phyloP scores from a whole-genome alignment of 805 yeast species.

The Pichia phayaonensis region DNA sequence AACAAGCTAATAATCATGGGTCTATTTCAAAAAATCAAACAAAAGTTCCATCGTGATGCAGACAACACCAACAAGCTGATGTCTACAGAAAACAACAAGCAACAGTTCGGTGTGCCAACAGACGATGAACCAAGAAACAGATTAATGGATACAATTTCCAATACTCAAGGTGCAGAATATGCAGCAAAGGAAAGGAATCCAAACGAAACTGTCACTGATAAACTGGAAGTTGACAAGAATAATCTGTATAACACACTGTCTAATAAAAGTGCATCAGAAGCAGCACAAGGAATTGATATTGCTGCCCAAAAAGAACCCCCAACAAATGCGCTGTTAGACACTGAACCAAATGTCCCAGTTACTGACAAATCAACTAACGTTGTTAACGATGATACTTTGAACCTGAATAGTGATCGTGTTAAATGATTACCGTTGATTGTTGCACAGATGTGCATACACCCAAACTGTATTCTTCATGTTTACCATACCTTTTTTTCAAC shows the following conservation, averaged over 20 bases:
- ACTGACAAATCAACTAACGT: not conserved
- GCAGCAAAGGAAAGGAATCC: not conserved
- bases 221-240: not conserved
- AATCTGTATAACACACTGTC: conserved; percentile 7
- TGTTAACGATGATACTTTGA: not conserved
- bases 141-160: conserved; percentile 13
- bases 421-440: not conserved
- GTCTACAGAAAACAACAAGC: conserved; percentile 9
- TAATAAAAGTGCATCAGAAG: conserved; percentile 3
- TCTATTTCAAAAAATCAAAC: conserved; percentile 6
- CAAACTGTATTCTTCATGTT: not conserved
- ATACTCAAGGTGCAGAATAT: conserved; percentile 7
- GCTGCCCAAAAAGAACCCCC: not conserved
- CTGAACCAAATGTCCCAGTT: conserved; percentile 4
- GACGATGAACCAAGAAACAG: conserved; percentile 10
- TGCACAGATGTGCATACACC: not conserved
- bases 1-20: conserved; percentile 5
- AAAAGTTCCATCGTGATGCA: not conserved
- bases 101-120: conserved; percentile 5
- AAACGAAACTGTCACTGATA: not conserved
- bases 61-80: conserved; percentile 8
- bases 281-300: not conserved
- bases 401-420: conserved; percentile 8
- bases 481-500: not conserved
- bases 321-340: conserved; percentile 7